Conservation (phyloP, 805 yeast genomes). For the Tetrapisispora taiwanensis region DNA sequence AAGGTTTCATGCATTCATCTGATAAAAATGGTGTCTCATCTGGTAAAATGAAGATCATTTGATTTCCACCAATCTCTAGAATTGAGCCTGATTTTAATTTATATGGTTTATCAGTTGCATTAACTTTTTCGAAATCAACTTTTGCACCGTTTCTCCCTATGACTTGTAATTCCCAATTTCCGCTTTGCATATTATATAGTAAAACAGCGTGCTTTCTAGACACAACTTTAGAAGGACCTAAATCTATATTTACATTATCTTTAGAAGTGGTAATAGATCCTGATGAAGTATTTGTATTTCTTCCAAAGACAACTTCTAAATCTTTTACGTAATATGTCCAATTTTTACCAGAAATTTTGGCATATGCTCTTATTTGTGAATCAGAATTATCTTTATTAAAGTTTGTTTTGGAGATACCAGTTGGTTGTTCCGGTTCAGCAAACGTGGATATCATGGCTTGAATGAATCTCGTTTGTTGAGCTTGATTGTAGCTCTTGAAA, state of each 20-base stretch:
- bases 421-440: slow-evolving; percentile 60
- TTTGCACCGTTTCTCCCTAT: slow-evolving; percentile 89
- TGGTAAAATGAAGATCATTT: slow-evolving; percentile 96
- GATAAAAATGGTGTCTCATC: slow-evolving; percentile 68
- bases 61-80: slow-evolving; percentile 90
- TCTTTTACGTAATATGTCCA: slow-evolving; percentile 92
- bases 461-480: slow-evolving; percentile 40
- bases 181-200: slow-evolving; percentile 56
- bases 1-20: slow-evolving; percentile 23
- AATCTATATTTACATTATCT: slow-evolving; percentile 47
- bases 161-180: slow-evolving; percentile 77
- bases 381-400: slow-evolving; percentile 54
- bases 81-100: slow-evolving; percentile 74
- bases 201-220: slow-evolving; percentile 86
- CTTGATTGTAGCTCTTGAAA: slow-evolving; percentile 6
- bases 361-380: slow-evolving; percentile 88
- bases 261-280: not conserved
- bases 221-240: slow-evolving; percentile 94
- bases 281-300: slow-evolving; percentile 45
- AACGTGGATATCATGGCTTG: slow-evolving; percentile 66
- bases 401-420: slow-evolving; percentile 60
- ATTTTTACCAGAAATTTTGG: slow-evolving; percentile 81
- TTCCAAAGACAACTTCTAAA: slow-evolving; percentile 65
- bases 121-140: slow-evolving; percentile 51
- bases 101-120: slow-evolving; percentile 34